Evolutionary conservation across 2,329 filamentous ascomycete genomes (phyloP), one percentile per base, ranked within the genome.

Genomic region (Fusarium sulawesiense): DNA sequence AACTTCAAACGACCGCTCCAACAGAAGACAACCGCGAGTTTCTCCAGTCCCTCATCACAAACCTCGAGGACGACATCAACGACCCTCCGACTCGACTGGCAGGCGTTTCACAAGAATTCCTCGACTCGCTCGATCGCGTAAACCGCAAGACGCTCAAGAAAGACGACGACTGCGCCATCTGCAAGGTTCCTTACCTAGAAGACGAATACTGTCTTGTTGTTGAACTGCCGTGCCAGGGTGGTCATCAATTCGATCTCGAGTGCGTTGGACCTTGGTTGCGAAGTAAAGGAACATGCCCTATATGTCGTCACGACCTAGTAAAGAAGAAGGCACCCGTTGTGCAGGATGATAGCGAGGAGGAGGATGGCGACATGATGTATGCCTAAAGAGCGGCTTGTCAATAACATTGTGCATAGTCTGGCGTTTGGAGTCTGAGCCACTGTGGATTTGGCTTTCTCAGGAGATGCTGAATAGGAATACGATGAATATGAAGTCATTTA

Each of bases 231-330:
- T 91, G 89, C 76, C 82, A 88, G 72, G 82, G 81, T 32, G 80
- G 77, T 42, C 89, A 91, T 77, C 80, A 79, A 51, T 91, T 89
- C 75, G 89, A 91, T 73, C 78, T 91, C n/a, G 89, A 91, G 79
- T 91, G 89, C 73, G 88, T 91, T 3, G 86, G 84, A 6, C 89
- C 89, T 9, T 91, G 89, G 89, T 76, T 91, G 76, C 80, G 85
- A 76, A 84, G 87, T 73, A 89, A 91, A 78, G 89, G 89, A 40
- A 89, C 83, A 32, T 91, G 89, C 76, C 89, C 89, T 41, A 82
- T 91, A 80, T 90, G 89, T 77, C 80, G 89, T 64, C 84, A 86
- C 76, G 87, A 89, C 73, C 78, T 91, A 79, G 84, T 82, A 32
- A 84, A 86, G 82, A 88, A 87, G 82, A 81, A 82, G 62, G 76